A percentile compares a stretch with the other conserved stretches of the same genome.
phyloP scores from a whole-genome alignment of 2,329 filamentous ascomycete genomes.

The Fusarium napiforme region DNA sequence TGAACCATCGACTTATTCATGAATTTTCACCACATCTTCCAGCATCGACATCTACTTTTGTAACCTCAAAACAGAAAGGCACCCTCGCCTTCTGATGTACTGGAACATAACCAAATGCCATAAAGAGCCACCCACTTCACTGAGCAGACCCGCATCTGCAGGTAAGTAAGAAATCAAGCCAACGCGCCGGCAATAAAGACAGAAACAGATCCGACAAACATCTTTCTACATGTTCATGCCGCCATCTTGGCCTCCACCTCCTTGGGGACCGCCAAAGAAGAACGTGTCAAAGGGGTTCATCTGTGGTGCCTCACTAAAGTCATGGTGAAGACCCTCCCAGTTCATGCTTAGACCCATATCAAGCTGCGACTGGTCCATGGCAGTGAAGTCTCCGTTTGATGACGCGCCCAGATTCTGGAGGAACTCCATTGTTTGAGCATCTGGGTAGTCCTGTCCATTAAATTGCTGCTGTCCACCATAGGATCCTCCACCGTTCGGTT shows the following conservation, averaged over 20 bases:
- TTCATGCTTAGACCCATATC: constrained; percentile 76
- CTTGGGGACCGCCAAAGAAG: constrained; percentile 71
- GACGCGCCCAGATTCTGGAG: constrained; percentile 57
- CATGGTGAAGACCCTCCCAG: constrained; percentile 71
- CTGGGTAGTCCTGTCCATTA: constrained; percentile 56
- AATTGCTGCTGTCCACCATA: constrained; percentile 50
- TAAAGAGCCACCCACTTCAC: constrained; percentile 30
- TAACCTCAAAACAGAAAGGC: background rate
- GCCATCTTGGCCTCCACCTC: constrained; percentile 35
- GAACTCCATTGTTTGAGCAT: constrained; percentile 66
- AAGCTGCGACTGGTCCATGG: constrained; percentile 60
- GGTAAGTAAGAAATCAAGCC: constrained; percentile 15
- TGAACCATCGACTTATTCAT: background rate
- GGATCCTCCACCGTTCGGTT: constrained; percentile 46
- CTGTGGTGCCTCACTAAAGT: constrained; percentile 68
- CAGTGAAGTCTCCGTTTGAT: constrained; percentile 47
- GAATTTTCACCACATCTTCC: background rate
- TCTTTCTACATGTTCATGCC: constrained; percentile 44
- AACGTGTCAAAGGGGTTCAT: constrained; percentile 79
- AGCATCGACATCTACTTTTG: constrained; percentile 7
- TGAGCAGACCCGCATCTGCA: constrained; percentile 23
- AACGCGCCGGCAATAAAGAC: constrained; percentile 32
- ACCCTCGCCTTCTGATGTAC: constrained; percentile 12
- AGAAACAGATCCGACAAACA: constrained; percentile 10
- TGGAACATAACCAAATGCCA: background rate